Conservation (phyloP, 2,329 filamentous ascomycete species). For the Fusarium nygamai region DNA sequence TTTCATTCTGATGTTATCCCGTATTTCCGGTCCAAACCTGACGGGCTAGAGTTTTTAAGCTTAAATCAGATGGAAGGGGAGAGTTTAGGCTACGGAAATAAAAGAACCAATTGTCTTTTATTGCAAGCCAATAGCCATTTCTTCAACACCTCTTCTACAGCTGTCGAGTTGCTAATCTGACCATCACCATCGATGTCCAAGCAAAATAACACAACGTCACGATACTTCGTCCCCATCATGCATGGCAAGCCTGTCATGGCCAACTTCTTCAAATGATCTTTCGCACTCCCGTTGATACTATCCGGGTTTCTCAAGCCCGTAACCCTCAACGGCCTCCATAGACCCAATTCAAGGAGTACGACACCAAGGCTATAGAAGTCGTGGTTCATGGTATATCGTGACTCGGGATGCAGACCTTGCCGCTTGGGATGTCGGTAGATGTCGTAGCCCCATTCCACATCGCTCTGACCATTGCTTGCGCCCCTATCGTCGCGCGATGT, state of each 20-base stretch:
- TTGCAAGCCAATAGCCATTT: background rate
- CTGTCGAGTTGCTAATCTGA: background rate
- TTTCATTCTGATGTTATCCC: background rate
- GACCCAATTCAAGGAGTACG: background rate
- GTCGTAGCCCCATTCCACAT: background rate
- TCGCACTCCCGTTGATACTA: no score
- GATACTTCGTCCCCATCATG: background rate
- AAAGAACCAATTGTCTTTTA: rapidly evolving
- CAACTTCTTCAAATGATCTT: background rate
- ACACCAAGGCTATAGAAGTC: background rate
- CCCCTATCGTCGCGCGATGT: background rate
- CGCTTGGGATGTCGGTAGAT: background rate
- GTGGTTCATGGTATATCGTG: background rate
- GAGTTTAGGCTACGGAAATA: background rate
- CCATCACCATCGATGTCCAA: background rate
- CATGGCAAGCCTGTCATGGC: background rate
- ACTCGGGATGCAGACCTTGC: background rate
- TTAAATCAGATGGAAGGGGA: background rate
- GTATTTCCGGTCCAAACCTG: background rate
- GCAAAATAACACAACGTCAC: background rate
- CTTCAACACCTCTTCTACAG: background rate
- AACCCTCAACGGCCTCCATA: no score
- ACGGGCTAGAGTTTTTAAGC: background rate
- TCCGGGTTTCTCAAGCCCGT: background rate
- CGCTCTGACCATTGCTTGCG: background rate